These are phyloP conservation scores for Trichosporon coremiiforme DNA, from an alignment of 1,284 basidiomycete genomes.

Conservation along the genomic window DNA sequence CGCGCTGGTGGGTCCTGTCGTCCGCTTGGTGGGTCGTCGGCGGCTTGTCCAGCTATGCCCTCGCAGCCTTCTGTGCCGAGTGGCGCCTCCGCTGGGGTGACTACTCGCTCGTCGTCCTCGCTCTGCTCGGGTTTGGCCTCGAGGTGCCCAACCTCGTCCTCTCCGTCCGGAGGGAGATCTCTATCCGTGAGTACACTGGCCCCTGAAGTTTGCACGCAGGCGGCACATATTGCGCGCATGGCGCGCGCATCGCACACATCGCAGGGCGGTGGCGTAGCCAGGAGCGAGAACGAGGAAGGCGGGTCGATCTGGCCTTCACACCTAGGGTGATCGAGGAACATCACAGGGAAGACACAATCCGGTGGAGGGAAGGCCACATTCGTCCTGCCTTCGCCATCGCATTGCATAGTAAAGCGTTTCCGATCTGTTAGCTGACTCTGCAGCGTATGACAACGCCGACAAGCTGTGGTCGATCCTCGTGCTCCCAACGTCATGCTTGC, in stretches of 20 bases:
- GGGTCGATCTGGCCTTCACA: not conserved
- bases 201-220: not conserved
- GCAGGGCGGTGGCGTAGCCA: not conserved
- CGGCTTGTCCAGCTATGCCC: slow-evolving; percentile 40
- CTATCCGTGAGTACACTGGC: slow-evolving; percentile 38
- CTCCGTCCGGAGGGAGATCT: slow-evolving; percentile 37
- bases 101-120: slow-evolving; percentile 38
- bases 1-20: slow-evolving; percentile 26
- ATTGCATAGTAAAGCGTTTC: slow-evolving; percentile 2
- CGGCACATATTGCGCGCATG: not conserved
- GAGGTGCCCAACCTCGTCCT: slow-evolving; percentile 48
- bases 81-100: slow-evolving; percentile 46
- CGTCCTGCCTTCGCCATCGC: not conserved
- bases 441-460: slow-evolving; percentile 2
- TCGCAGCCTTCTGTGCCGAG: slow-evolving; percentile 41
- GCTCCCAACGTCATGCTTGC: slow-evolving; percentile 41
- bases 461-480: slow-evolving; percentile 37
- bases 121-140: slow-evolving; percentile 37
- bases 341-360: not conserved
- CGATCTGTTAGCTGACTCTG: not conserved
- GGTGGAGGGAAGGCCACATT: not conserved
- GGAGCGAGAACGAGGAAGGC: slow-evolving; percentile 12
- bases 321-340: slow-evolving; percentile 1
- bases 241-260: not conserved
- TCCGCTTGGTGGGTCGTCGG: slow-evolving; percentile 39